These are phyloP conservation scores for Sonneratia caseolaris DNA, from an alignment of 345 rosid species.

Conservation along the genomic window DNA sequence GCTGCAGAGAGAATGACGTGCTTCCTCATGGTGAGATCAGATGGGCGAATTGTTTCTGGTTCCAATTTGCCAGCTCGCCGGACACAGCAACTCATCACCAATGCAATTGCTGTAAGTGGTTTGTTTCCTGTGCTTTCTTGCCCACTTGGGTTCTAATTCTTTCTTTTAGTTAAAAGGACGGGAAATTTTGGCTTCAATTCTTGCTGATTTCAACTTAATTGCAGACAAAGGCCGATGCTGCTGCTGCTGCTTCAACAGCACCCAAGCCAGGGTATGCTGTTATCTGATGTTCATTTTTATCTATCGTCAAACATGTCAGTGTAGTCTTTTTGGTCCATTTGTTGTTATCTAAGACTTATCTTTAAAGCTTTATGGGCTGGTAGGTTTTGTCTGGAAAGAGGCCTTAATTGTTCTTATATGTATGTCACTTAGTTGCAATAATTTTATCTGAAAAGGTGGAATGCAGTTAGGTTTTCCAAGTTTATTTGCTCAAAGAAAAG, in stretches of 20 bases:
- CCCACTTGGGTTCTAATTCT: not conserved
- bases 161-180: not conserved
- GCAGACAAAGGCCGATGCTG: constrained; percentile 51
- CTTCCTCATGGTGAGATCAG: constrained; percentile 19
- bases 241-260: constrained; percentile 36
- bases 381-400: not conserved
- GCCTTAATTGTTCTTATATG: not conserved
- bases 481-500: not conserved
- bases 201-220: not conserved
- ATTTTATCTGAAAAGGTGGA: not conserved
- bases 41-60: not conserved
- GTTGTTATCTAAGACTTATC: not conserved
- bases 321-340: not conserved
- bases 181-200: not conserved
- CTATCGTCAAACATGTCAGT: not conserved
- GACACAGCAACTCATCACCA: constrained; percentile 39
- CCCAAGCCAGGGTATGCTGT: constrained; percentile 56
- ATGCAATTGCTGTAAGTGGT: constrained; percentile 64
- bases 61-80: constrained; percentile 1
- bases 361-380: not conserved
- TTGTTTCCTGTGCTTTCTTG: not conserved
- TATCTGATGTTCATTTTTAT: not conserved
- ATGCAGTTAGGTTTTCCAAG: not conserved
- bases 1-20: constrained; percentile 27
- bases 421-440: not conserved